A percentile compares a stretch with the other conserved stretches of the same genome.
Evolutionary conservation across 768 basidiomycete species (phyloP).

Genomic region (Pleurotus tuber-regium): DNA sequence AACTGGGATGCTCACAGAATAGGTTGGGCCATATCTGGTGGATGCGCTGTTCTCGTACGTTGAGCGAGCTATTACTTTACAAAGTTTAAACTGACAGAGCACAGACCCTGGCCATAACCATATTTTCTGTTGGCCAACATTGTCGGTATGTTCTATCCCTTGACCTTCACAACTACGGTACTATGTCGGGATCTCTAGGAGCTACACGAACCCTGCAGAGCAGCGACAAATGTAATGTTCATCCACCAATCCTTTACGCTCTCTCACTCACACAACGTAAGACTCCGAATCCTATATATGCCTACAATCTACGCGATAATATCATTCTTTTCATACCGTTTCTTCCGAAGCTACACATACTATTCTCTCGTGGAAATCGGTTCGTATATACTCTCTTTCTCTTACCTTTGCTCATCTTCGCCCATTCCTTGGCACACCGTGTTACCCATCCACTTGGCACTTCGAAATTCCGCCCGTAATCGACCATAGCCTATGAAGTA

Average conservation of each 20-base stretch:
- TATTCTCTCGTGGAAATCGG: slow-evolving; percentile 46
- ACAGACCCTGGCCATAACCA: slow-evolving; percentile 62
- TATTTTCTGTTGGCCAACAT: slow-evolving; percentile 54
- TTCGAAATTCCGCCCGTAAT: background rate
- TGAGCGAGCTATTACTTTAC: no score
- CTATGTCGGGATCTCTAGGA: slow-evolving; percentile 35
- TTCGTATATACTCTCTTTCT: slow-evolving; percentile 15
- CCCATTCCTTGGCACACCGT: background rate
- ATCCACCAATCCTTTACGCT: background rate
- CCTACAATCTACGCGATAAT: slow-evolving; percentile 78
- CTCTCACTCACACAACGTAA: slow-evolving; percentile 21
- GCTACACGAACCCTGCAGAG: slow-evolving; percentile 67
- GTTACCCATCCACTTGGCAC: background rate
- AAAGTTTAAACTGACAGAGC: no score
- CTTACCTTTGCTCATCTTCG: background rate
- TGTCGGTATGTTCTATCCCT: slow-evolving; percentile 49
- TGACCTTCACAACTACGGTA: background rate
- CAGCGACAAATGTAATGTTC: slow-evolving; percentile 72
- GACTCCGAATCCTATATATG: slow-evolving; percentile 82
- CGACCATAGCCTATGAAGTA: slow-evolving; percentile 62
- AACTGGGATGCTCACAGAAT: slow-evolving; percentile 57
- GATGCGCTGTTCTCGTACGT: slow-evolving; percentile 48
- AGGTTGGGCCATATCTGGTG: slow-evolving; percentile 64
- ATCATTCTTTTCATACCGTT: background rate
- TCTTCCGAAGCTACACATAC: slow-evolving; percentile 67